Evolutionary conservation across 164 flowering plant species (phyloP).

Genomic region (Euptelea pleiosperma): DNA sequence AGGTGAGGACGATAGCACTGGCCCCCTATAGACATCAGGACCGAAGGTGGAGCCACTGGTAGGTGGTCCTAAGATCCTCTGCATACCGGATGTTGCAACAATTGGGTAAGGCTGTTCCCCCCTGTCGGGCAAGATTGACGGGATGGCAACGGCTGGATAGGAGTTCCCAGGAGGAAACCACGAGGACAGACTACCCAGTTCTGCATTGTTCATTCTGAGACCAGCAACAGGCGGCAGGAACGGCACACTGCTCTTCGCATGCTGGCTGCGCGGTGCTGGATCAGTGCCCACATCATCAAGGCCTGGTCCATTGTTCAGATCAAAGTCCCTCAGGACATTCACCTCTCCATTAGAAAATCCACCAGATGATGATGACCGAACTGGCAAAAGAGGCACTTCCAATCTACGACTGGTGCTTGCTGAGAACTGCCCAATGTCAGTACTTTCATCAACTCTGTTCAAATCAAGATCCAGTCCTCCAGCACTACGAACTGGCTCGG

Average conservation of each 20-base stretch:
- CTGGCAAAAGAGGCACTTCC: constrained; percentile 31
- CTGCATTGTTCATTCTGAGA: constrained; percentile 47
- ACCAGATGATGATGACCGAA: constrained; percentile 29
- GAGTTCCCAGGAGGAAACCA: constrained; percentile 61
- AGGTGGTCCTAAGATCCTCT: constrained; percentile 48
- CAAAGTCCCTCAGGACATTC: constrained; percentile 61
- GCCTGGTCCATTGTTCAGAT: constrained; percentile 80
- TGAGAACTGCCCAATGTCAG: constrained; percentile 46
- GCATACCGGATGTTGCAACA: constrained; percentile 47
- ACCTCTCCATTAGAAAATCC: constrained; percentile 42
- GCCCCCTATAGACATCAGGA: constrained; percentile 59
- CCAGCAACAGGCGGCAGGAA: constrained; percentile 39
- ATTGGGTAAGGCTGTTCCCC: constrained; percentile 51
- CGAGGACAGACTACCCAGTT: constrained; percentile 45
- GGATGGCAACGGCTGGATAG: constrained; percentile 46
- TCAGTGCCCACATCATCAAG: constrained; percentile 56
- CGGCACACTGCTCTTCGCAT: constrained; percentile 28
- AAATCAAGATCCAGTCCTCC: constrained; percentile 87
- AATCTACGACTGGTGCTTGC: constrained; percentile 28
- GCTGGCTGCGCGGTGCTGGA: constrained; percentile 33
- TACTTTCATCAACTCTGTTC: constrained; percentile 62
- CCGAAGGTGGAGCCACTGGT: constrained; percentile 41
- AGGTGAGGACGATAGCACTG: constrained; percentile 74
- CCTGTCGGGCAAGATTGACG: constrained; percentile 59
- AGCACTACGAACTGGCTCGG: constrained; percentile 27